Base-by-base conservation (phyloP, 305 asterid genomes). In the Stenogyne calaminthoides region DNA sequence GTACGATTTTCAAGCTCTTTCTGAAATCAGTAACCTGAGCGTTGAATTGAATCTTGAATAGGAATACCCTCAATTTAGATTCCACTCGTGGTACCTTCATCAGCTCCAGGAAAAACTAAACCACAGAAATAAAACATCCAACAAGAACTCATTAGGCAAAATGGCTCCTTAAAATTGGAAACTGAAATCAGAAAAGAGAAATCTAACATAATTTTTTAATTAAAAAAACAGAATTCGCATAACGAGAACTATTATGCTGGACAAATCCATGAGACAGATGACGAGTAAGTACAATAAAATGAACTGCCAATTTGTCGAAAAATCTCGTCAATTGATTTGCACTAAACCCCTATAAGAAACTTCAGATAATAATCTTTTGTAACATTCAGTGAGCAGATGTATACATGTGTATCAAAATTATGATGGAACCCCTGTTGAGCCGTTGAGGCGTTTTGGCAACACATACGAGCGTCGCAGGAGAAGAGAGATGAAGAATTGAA, bases 21-120 rank as follows among this genome's bases (percentile, higher is more conserved):
- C 76, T 87, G 89, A 95, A 95, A 81, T 95, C 99, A 18, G 85
- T 67, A 78, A 85, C 85, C 99, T 92, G 94, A 68, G 90, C 29
- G 72, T 86, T 91, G 80, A 95, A 95, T 77, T 92, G 97, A 80
- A 95, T 95, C 86, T 95, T 95, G 89, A 95, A 95, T 40, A 95
- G 83, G 81, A 95, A 95, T 74, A 92, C 91, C 79, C 95, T 80
- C 47, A 95, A 79, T 84, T 95, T 95, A 67, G 96, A 80, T 79
- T 95, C 99, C 61, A 92, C 95, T 46, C 99, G 88, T 42, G 98
- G 99, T 66, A 88, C 98, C 88, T 95, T 95, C 99, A 95, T 95
- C 83, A 95, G 88, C 92, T 95, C 99, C 85, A 95, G 69, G 75
- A 92, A 95, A 86, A 95, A 95, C 99, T 95, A 90, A 77, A 78